Evolutionary conservation across 75 land plant genomes (phyloP).

Genomic region (Cunninghamia lanceolata): DNA sequence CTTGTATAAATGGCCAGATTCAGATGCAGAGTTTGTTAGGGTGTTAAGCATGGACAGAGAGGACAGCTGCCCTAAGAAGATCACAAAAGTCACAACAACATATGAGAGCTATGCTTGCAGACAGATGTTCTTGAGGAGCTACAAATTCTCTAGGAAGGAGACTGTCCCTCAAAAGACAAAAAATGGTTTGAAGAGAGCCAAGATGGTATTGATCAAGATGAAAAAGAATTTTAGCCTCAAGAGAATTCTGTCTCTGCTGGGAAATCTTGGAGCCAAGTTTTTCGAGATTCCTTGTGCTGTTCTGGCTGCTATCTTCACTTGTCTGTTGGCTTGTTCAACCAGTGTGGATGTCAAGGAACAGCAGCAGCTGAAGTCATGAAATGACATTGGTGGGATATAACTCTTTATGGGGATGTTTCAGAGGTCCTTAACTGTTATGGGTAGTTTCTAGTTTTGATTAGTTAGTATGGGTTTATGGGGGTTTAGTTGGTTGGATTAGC

Average conservation of each 20-base stretch:
- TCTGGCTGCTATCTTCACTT: constrained; percentile 5
- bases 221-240: neutral
- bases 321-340: constrained; percentile 11
- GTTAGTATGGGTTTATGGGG: neutral
- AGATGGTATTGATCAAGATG: neutral
- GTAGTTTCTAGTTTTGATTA: neutral
- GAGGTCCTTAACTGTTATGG: neutral
- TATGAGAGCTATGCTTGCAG: constrained; percentile 16
- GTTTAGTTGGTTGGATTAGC: neutral
- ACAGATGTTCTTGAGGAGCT: constrained; percentile 24
- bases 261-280: neutral
- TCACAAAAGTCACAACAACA: neutral
- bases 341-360: constrained; percentile 14
- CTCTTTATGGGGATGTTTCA: neutral
- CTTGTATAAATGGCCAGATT: constrained; percentile 19
- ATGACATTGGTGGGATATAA: neutral
- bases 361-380: neutral
- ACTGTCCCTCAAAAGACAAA: constrained; percentile 10
- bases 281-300: neutral
- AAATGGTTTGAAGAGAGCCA: constrained; percentile 8
- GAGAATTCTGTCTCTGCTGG: constrained; percentile 5
- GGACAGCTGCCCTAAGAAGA: too few relatives aligned
- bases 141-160: constrained; percentile 16
- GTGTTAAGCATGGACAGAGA: constrained; percentile 1
- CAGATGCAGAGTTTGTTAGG: constrained; percentile 21